Evolutionary conservation across 1,139 yeast species (phyloP), one percentile per base, ranked within the genome.

Genomic region (Candida labiduridarum): DNA sequence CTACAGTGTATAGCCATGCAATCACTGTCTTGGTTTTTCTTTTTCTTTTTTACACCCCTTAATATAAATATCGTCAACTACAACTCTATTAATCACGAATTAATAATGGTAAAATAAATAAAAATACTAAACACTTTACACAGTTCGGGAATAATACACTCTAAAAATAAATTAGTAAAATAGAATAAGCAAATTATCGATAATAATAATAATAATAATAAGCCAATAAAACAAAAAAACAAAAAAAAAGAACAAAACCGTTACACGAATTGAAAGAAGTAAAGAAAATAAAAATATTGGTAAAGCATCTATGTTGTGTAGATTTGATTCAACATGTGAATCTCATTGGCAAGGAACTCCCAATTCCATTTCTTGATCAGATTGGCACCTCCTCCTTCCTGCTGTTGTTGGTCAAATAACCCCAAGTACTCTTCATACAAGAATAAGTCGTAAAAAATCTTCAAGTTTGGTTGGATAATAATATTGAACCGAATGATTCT

Each of bases 381-480:
- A 6, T 27, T 35, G 14, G 25, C 18, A 18, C 39, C 41, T 16
- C 42, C 36, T 25, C 8, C 29, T 25, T 25, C 8, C 6, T 25
- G 8, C 34, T 25, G 50, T 54, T 45, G 49, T 56, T 55, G 25
- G 49, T 49, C 39, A 52, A 50, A 25, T 5, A 53, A 27, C n/a
- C 67, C 63, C 49, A 73, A 65, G 48, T 58, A 58, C 52, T 89
- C 92, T 59, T 89, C 96, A 85, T 87, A 89, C 60, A 87, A 81
- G 61, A 85, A 82, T 54, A 91, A 74, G 60, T 91, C 97, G 65
- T 88, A 90, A 82, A 91, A 88, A 58, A 91, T 79, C 66, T 89
- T 80, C 63, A 91, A 74, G 65, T 90, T 91, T 4, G 97, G 98
- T 67, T 91, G 97, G 54, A 92, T 89, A 41, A 91, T 89, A 48